Percentiles rank a stretch among this genome's conserved stretches.
Conservation (phyloP, 2,329 filamentous ascomycete species). For the Fusarium liriodendri region DNA sequence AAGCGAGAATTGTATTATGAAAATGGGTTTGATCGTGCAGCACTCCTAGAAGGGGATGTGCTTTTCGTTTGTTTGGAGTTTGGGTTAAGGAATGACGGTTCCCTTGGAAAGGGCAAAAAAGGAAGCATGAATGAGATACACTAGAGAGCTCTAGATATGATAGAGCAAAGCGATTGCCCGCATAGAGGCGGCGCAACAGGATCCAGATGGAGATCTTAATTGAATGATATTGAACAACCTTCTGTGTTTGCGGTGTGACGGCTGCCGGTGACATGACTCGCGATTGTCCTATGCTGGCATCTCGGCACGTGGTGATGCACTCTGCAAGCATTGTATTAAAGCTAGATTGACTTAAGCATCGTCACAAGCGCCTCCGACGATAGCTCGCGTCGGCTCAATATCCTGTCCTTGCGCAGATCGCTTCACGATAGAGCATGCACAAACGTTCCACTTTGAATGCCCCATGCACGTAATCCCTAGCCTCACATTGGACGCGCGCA, state of each 20-base stretch:
- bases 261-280: not conserved
- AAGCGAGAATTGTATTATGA: conserved; percentile 40
- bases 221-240: conserved; percentile 15
- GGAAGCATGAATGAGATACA: conserved; percentile 25
- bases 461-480: conserved; percentile 31
- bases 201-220: conserved; percentile 26
- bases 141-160: conserved; percentile 34
- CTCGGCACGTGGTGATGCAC: not conserved
- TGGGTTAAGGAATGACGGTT: conserved; percentile 18
- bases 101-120: conserved; percentile 15
- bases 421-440: conserved; percentile 18
- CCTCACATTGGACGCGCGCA: conserved; percentile 11
- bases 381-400: not conserved
- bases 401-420: conserved; percentile 8
- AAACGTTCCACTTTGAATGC: not conserved
- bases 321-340: not conserved
- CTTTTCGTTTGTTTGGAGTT: conserved; percentile 38
- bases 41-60: conserved; percentile 7
- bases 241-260: not conserved
- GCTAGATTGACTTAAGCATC: not conserved
- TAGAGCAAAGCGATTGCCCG: conserved; percentile 26
- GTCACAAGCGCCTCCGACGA: not conserved
- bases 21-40: not conserved
- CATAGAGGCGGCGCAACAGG: conserved; percentile 20
- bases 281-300: not conserved